phyloP scores from a whole-genome alignment of 1,139 yeast genomes.

The Saccharomyces pastorianus region DNA sequence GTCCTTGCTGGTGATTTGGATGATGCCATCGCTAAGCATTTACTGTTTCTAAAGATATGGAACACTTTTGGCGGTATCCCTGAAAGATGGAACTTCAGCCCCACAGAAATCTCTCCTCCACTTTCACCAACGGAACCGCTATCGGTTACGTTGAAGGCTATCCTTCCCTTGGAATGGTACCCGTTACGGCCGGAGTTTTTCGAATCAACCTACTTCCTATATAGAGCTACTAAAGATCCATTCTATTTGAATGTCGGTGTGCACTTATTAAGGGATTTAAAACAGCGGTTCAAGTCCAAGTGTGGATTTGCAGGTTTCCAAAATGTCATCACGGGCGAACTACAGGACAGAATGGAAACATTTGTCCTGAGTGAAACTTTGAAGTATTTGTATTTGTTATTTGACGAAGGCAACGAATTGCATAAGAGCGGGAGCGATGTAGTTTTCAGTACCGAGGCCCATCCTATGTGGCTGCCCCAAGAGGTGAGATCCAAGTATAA shows the following conservation, averaged over 20 bases:
- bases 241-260: slow-evolving; percentile 71
- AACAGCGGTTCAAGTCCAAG: slow-evolving; percentile 43
- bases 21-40: slow-evolving; percentile 57
- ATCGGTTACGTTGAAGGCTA: neutral
- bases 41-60: slow-evolving; percentile 73
- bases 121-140: slow-evolving; percentile 1
- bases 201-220: slow-evolving; percentile 79
- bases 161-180: slow-evolving; percentile 70
- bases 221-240: slow-evolving; percentile 81
- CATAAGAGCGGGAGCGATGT: slow-evolving; percentile 47
- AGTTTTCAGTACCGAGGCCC: slow-evolving; percentile 89
- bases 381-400: slow-evolving; percentile 72
- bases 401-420: slow-evolving; percentile 57
- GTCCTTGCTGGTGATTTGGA: slow-evolving; percentile 68
- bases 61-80: slow-evolving; percentile 73
- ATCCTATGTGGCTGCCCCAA: slow-evolving; percentile 64
- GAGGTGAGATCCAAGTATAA: slow-evolving; percentile 20
- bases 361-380: slow-evolving; percentile 86
- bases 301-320: slow-evolving; percentile 87
- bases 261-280: slow-evolving; percentile 48
- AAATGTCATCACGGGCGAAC: slow-evolving; percentile 53
- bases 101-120: neutral
- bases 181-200: slow-evolving; percentile 87
- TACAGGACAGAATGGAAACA: slow-evolving; percentile 82
- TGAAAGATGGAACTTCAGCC: slow-evolving; percentile 65